Conservation (phyloP, 2,329 filamentous ascomycete genomes). For the Ceratocystis harringtonii region DNA sequence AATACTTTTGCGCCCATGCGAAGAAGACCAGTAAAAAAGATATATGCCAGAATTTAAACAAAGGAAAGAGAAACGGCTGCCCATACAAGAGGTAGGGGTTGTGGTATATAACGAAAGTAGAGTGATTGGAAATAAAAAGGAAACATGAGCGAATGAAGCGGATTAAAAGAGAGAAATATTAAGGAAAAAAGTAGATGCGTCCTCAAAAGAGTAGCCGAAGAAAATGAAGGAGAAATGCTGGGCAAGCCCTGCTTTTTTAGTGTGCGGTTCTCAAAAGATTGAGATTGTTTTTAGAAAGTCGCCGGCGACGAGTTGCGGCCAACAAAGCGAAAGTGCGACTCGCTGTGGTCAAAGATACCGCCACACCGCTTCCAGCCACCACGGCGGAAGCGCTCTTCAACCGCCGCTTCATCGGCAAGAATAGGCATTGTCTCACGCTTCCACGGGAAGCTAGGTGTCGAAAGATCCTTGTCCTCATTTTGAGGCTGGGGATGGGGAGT, state of each 20-base stretch:
- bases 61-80: not conserved
- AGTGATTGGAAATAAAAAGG: not conserved
- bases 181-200: not conserved
- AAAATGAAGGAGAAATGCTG: not conserved
- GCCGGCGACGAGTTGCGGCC: slow-evolving; percentile 18
- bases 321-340: slow-evolving; percentile 13
- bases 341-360: slow-evolving; percentile 19
- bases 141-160: not conserved
- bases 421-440: slow-evolving; percentile 17
- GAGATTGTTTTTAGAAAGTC: slow-evolving; percentile 9
- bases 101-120: slow-evolving; percentile 15
- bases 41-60: not conserved
- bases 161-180: not conserved
- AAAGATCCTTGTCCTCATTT: not conserved
- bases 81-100: slow-evolving; percentile 10
- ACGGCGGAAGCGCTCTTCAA: slow-evolving; percentile 20
- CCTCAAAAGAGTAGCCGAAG: slow-evolving; percentile 1
- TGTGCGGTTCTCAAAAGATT: not conserved
- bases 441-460: slow-evolving; percentile 19
- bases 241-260: not conserved
- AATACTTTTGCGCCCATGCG: not conserved
- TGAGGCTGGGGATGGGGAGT: slow-evolving; percentile 14
- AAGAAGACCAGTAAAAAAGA: not conserved
- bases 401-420: slow-evolving; percentile 18
- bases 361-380: slow-evolving; percentile 22